These are phyloP conservation scores for Sindora glabra DNA, from an alignment of 306 rosid species.

Conservation along the genomic window DNA sequence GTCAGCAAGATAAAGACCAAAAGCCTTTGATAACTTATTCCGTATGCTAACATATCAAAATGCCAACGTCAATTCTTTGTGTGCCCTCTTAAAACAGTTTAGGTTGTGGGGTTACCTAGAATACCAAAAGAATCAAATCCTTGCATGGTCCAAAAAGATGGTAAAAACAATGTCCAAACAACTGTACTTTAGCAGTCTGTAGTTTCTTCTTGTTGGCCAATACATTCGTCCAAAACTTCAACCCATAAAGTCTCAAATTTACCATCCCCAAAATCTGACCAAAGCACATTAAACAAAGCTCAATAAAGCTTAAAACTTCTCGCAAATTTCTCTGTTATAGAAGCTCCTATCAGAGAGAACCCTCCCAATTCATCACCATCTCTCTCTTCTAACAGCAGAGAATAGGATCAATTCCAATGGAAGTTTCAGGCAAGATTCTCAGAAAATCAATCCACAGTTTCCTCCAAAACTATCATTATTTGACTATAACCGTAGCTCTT, in stretches of 20 bases:
- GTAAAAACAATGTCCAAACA: conserved; percentile 46
- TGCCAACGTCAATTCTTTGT: too few species aligned
- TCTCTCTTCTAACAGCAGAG: conserved; percentile 23
- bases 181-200: conserved; percentile 32
- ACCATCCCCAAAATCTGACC: conserved; percentile 19
- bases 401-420: conserved; percentile 44
- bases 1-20: conserved; percentile 28
- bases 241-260: conserved; percentile 36
- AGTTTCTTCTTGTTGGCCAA: conserved; percentile 79
- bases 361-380: conserved; percentile 13
- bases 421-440: conserved; percentile 42
- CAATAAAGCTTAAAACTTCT: conserved; percentile 25
- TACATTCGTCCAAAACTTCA: conserved; percentile 48
- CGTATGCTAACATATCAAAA: too few species aligned
- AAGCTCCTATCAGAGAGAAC: conserved; percentile 16
- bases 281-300: conserved; percentile 19
- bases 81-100: conserved; percentile 11
- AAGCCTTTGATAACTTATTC: too few species aligned
- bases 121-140: too few species aligned
- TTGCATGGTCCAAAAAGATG: conserved; percentile 23
- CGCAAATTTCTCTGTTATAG: conserved; percentile 11
- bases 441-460: conserved; percentile 65
- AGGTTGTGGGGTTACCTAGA: conserved; percentile 12
- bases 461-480: conserved; percentile 67
- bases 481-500: conserved; percentile 56